A percentile compares a stretch with the other conserved stretches of the same genome.
These are phyloP conservation scores for Vitis hybrid DNA, from an alignment of 177 flowering plant species.

Conservation along the genomic window DNA sequence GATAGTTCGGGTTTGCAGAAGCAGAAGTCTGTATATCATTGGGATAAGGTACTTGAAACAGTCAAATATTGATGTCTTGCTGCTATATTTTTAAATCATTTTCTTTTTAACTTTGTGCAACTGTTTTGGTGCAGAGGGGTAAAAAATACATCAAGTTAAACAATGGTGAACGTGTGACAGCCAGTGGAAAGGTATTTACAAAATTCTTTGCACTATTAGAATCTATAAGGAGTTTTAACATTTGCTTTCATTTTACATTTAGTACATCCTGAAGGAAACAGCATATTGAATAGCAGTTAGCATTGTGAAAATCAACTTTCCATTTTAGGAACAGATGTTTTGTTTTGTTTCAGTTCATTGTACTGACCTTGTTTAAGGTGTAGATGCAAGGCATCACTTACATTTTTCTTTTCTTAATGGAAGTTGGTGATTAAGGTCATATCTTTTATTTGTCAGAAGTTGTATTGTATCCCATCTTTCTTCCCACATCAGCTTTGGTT, in stretches of 20 bases:
- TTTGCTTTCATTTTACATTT: too few relatives aligned
- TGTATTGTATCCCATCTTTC: too few relatives aligned
- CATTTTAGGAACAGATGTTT: too few relatives aligned
- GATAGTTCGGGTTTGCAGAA: slow-evolving; percentile 69
- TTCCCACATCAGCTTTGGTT: too few relatives aligned
- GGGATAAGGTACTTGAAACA: slow-evolving; percentile 78
- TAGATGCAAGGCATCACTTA: too few relatives aligned
- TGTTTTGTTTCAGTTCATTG: not conserved
- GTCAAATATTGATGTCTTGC: not conserved
- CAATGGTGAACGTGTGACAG: slow-evolving; percentile 88
- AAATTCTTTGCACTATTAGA: not conserved
- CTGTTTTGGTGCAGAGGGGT: slow-evolving; percentile 56
- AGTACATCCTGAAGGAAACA: not conserved
- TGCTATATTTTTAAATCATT: not conserved
- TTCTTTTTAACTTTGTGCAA: not conserved
- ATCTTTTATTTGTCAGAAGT: too few relatives aligned
- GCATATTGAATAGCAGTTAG: not conserved
- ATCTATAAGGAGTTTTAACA: not conserved
- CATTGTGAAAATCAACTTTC: not conserved
- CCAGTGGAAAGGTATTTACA: slow-evolving; percentile 81
- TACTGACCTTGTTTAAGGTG: not conserved
- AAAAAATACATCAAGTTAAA: slow-evolving; percentile 88
- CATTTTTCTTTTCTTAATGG: too few relatives aligned
- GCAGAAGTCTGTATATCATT: slow-evolving; percentile 76
- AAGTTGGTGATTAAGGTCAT: too few relatives aligned